Base-by-base conservation (phyloP, 805 yeast species). In the Starmerella vaccinii region DNA sequence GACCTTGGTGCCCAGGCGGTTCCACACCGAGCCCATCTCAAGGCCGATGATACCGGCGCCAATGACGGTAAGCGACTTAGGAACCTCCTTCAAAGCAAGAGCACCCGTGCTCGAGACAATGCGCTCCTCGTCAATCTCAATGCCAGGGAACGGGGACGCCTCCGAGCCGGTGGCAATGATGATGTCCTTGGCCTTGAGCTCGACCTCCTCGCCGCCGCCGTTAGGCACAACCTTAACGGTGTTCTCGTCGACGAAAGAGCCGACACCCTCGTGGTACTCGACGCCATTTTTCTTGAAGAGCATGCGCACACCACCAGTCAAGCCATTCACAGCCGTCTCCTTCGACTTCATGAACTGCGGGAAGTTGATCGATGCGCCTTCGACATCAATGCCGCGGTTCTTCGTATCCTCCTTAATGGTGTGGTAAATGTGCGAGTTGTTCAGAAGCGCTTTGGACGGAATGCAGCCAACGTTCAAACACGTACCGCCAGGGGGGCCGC, bases 21-120 rank as follows among this genome's bases (percentile, higher is more conserved):
- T 73, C 82, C 94, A 92, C 44, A 92, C 99, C 23, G 97, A 89
- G 57, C 95, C 98, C 96, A 92, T 92, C 75, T 92, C 99, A 61
- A 92, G 79, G 65, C 99, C 99, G 68, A 92, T 92, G 73, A 92
- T 90, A 76, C 99, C 98, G 72, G 96, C 99, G 68, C 99, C 99
- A 63, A 92, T 90, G 71, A 92, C 81, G 60, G 90, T 83, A 65
- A 92, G 64, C 68, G 76, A 81, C 76, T 92, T 88, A 66, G 99
- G 99, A 53, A 92, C 76, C 74, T 89, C 95, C 68, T 78, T 77
- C 62, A 92, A 76, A 22, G 83, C 69, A 51, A 92, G 72, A 52
- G 86, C 84, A 63, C 99, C 99, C 43, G 99, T 92, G 29, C 97
- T 88, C 33, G 95, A 76, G 49, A 92, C 97, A 60, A 92, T 92